A percentile compares a stretch with the other conserved stretches of the same genome.
Evolutionary conservation across 257 asterid species (phyloP).

Genomic region (Solanum peruvianum): DNA sequence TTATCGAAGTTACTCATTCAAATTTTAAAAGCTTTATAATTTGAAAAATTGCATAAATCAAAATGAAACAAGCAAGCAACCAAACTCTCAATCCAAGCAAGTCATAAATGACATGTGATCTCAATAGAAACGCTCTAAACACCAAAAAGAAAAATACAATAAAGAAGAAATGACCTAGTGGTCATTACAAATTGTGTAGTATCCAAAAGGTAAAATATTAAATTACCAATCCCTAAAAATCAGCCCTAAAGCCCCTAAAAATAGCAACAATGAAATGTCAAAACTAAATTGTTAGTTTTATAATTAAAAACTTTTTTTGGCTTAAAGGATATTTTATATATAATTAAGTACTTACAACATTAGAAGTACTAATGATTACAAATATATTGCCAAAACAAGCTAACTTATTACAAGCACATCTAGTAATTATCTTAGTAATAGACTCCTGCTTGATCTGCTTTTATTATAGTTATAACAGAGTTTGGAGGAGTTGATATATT

Average conservation of each 20-base stretch:
- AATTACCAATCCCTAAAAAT: not conserved
- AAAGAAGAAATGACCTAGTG: no score
- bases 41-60: not conserved
- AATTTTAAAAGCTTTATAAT: not conserved
- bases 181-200: not conserved
- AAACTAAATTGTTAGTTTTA: not conserved
- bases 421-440: no score
- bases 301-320: not conserved
- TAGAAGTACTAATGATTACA: no score
- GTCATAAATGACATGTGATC: not conserved
- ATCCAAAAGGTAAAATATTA: not conserved
- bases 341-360: no score
- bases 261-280: not conserved
- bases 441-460: no score
- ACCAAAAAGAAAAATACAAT: no score
- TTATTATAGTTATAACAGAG: no score
- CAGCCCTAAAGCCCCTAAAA: not conserved
- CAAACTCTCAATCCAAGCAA: not conserved
- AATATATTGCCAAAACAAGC: no score
- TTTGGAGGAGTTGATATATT: no score
- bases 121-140: not conserved
- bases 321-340: no score
- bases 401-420: no score
- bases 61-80: not conserved
- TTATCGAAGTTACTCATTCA: not conserved